A percentile compares a stretch with the other conserved stretches of the same genome.
Conservation (phyloP, 2,329 filamentous ascomycete genomes). For the Aspergillus novofumigatus region DNA sequence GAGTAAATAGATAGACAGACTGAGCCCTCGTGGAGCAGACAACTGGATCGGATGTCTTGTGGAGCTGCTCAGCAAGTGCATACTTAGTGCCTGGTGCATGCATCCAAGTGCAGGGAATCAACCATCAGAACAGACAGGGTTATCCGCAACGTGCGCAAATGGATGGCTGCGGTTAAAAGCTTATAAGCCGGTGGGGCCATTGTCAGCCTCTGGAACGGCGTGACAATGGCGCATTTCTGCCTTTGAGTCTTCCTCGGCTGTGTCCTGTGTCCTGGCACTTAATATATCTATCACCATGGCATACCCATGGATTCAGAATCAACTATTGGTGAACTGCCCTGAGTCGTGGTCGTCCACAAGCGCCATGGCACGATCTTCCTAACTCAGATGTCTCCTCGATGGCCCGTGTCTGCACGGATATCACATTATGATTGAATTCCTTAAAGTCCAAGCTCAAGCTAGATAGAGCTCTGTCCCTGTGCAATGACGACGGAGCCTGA, state of each 20-base stretch:
- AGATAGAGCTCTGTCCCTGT: neutral
- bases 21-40: neutral
- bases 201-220: neutral
- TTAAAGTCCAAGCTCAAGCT: neutral
- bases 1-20: neutral
- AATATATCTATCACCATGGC: neutral
- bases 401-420: neutral
- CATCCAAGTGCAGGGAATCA: no score
- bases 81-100: neutral
- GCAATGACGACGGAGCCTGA: neutral
- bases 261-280: neutral
- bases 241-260: neutral
- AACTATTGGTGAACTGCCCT: neutral
- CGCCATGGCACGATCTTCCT: no score
- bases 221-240: no score
- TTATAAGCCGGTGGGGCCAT: conserved; percentile 7
- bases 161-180: conserved; percentile 17
- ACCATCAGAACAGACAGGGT: neutral
- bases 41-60: neutral
- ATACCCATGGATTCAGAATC: neutral
- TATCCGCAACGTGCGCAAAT: conserved; percentile 19
- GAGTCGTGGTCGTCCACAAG: no score
- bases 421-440: neutral
- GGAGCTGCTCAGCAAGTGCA: neutral
- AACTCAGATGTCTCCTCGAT: no score